phyloP scores from a whole-genome alignment of 2,329 filamentous ascomycete species.

The Neonectria punicea region DNA sequence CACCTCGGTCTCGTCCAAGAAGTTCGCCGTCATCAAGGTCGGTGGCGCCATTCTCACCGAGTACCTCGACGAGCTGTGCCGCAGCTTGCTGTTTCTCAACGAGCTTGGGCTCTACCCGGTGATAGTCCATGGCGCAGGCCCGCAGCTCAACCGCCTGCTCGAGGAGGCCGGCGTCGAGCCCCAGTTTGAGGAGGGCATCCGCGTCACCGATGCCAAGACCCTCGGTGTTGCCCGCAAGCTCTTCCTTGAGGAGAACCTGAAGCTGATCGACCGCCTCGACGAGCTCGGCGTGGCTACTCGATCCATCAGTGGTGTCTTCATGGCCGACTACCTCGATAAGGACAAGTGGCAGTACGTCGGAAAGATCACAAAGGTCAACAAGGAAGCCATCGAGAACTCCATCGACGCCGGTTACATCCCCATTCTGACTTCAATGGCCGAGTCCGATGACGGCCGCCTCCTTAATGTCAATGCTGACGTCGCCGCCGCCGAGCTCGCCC shows the following conservation, averaged over 20 bases:
- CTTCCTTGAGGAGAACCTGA: constrained; percentile 88
- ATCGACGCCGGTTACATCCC: constrained; percentile 93
- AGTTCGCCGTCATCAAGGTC: constrained; percentile 98
- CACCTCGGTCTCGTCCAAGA: constrained; percentile 93
- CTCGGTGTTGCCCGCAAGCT: constrained; percentile 89
- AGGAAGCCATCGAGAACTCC: constrained; percentile 87
- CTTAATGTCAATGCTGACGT: constrained; percentile 99
- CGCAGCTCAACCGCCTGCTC: constrained; percentile 92
- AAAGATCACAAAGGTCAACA: constrained; percentile 94
- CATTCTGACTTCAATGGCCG: constrained; percentile 95
- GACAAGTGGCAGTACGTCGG: constrained; percentile 96
- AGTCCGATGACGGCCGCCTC: constrained; percentile 89
- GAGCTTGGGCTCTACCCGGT: constrained; percentile 95
- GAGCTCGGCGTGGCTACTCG: constrained; percentile 88
- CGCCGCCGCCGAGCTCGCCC: constrained; percentile 90
- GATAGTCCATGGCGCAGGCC: constrained; percentile 93
- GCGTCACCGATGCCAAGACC: constrained; percentile 95
- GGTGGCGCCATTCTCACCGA: constrained; percentile 96
- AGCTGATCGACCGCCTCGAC: constrained; percentile 85
- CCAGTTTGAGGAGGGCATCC: constrained; percentile 94
- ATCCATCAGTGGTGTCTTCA: constrained; percentile 91
- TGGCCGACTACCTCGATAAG: constrained; percentile 94
- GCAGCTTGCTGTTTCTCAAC: constrained; percentile 89
- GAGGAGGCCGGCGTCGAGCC: constrained; percentile 93
- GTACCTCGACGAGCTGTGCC: constrained; percentile 90